Conservation (phyloP, 192 early-diverging fungal genomes). For the Polychytrium aggregatum region DNA sequence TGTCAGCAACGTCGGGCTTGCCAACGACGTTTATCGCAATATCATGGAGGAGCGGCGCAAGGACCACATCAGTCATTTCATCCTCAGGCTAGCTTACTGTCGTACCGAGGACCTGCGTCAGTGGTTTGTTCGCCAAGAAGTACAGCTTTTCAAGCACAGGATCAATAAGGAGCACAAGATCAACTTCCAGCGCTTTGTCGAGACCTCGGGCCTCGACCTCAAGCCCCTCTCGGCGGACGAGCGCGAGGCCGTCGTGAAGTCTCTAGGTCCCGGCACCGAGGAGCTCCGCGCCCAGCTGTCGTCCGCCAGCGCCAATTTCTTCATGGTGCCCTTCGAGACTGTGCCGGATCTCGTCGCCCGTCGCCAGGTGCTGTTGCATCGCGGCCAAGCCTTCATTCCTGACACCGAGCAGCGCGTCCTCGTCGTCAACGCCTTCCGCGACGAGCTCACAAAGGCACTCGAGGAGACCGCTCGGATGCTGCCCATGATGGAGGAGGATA, state of each 20-base stretch:
- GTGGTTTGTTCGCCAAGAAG: constrained; percentile 35
- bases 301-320: constrained; percentile 8
- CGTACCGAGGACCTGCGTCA: constrained; percentile 25
- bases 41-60: constrained; percentile 20
- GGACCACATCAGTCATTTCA: constrained; percentile 36
- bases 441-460: constrained; percentile 38
- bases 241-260: not conserved
- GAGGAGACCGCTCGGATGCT: constrained; percentile 65
- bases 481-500: constrained; percentile 84
- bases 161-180: constrained; percentile 35
- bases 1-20: constrained; percentile 2
- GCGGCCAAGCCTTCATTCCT: constrained; percentile 46
- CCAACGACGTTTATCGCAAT: not conserved
- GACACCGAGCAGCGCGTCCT: constrained; percentile 57
- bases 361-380: constrained; percentile 19
- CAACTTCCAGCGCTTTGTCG: constrained; percentile 38
- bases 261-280: too few species aligned
- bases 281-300: too few species aligned
- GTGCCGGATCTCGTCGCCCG: constrained; percentile 24
- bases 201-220: constrained; percentile 20
- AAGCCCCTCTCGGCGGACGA: constrained; percentile 2
- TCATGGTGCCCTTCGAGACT: constrained; percentile 30
- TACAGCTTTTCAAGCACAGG: constrained; percentile 28
- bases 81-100: constrained; percentile 38
- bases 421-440: constrained; percentile 64